phyloP scores from a whole-genome alignment of 2,329 filamentous ascomycete species.

The Cladophialophora chaetospira region DNA sequence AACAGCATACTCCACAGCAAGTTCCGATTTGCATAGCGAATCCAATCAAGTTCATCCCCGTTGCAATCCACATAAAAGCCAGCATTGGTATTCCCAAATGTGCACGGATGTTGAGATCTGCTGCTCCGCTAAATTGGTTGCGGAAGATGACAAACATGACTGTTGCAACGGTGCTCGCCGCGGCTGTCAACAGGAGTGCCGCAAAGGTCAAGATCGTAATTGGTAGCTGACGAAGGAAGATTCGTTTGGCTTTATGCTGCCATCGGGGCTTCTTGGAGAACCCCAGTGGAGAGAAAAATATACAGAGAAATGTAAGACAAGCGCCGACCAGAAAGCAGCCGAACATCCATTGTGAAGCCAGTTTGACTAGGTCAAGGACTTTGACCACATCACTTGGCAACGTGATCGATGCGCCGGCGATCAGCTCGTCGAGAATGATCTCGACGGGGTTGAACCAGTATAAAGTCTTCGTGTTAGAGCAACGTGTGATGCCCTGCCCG shows the following conservation, averaged over 20 bases:
- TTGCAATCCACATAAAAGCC: conserved; percentile 85
- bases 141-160: conserved; percentile 82
- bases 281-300: conserved; percentile 63
- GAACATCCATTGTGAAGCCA: conserved; percentile 85
- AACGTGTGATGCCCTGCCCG: conserved; percentile 72
- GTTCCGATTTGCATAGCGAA: conserved; percentile 74
- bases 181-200: conserved; percentile 66
- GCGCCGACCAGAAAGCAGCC: conserved; percentile 76
- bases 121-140: conserved; percentile 67
- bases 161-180: conserved; percentile 74
- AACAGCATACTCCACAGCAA: conserved; percentile 67
- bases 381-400: conserved; percentile 72
- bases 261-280: conserved; percentile 40
- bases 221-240: conserved; percentile 60
- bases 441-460: conserved; percentile 93
- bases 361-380: conserved; percentile 71
- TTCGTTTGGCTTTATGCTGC: conserved; percentile 40
- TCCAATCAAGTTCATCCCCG: conserved; percentile 65
- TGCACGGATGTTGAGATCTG: conserved; percentile 74
- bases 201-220: conserved; percentile 69
- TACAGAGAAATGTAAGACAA: conserved; percentile 70
- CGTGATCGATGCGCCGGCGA: conserved; percentile 79
- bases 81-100: conserved; percentile 74
- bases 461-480: conserved; percentile 67
- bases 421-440: conserved; percentile 76